phyloP scores from a whole-genome alignment of 2,329 filamentous ascomycete species.

The Fusarium metavorans region DNA sequence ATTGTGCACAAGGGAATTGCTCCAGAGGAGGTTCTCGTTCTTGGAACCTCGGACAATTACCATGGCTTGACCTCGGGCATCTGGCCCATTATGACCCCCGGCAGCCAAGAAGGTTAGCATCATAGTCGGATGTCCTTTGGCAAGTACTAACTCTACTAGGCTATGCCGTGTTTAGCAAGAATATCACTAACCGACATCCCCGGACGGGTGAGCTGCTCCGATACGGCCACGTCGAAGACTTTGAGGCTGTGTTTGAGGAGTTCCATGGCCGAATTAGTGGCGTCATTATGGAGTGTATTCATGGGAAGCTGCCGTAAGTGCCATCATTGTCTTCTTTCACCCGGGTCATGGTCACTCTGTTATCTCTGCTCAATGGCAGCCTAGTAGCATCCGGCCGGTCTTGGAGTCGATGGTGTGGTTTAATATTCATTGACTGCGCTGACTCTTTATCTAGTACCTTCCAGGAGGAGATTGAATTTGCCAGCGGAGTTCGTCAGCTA shows the following conservation, averaged over 20 bases:
- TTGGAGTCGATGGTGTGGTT: neutral
- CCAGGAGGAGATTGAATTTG: conserved; percentile 21
- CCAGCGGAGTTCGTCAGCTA: conserved; percentile 11
- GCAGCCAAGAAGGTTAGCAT: conserved; percentile 9
- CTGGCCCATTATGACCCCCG: conserved; percentile 29
- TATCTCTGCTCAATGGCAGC: neutral
- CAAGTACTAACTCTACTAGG: neutral
- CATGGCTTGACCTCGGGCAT: conserved; percentile 27
- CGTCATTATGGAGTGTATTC: neutral
- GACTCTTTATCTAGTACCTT: neutral
- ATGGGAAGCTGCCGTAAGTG: neutral
- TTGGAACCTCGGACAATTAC: conserved; percentile 33
- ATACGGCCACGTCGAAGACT: conserved; percentile 20
- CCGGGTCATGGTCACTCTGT: neutral
- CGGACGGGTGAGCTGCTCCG: conserved; percentile 22
- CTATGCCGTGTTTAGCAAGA: conserved; percentile 24
- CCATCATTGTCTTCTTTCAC: neutral
- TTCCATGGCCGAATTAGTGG: conserved; percentile 7
- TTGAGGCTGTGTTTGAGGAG: conserved; percentile 15
- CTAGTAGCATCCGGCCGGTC: neutral
- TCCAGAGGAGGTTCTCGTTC: conserved; percentile 22
- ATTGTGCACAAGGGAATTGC: conserved; percentile 19
- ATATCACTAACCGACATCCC: conserved; percentile 26
- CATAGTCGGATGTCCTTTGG: too few species aligned
- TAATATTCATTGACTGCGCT: neutral